Evolutionary conservation across 345 rosid species (phyloP).

Genomic region (Cochlearia excelsa): DNA sequence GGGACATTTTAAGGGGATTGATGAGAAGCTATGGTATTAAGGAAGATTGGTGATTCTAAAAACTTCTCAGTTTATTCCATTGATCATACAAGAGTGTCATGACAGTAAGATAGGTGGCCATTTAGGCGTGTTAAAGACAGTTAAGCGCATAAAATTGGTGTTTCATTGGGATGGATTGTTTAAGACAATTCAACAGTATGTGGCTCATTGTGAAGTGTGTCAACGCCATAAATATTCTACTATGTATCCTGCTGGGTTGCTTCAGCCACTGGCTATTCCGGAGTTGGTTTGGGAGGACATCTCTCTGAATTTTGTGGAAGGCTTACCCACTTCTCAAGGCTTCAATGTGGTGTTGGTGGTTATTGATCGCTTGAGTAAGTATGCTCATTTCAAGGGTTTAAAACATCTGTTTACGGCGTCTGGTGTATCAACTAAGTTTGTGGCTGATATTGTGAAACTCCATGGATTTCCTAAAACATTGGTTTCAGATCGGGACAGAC

Average conservation of each 20-base stretch:
- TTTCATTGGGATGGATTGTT: neutral
- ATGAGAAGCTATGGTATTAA: no score
- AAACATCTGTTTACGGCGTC: neutral
- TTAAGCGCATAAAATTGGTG: neutral
- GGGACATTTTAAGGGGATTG: neutral
- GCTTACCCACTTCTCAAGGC: fast-evolving
- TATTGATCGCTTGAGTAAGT: neutral
- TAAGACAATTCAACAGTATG: neutral
- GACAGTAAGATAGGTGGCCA: neutral
- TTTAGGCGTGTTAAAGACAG: neutral
- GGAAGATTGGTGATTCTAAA: neutral
- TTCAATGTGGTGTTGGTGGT: neutral
- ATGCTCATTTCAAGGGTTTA: neutral
- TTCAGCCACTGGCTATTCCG: neutral
- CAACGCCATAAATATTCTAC: neutral
- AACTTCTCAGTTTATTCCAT: neutral
- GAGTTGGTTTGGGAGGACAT: neutral
- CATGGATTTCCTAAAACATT: neutral
- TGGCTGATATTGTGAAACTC: neutral
- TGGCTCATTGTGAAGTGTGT: neutral
- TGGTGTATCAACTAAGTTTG: neutral
- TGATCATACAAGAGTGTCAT: neutral
- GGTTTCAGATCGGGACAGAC: neutral
- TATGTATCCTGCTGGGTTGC: neutral
- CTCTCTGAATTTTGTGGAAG: neutral